Conservation (phyloP, 2,329 filamentous ascomycete genomes). For the Aspergillus ibericus region DNA sequence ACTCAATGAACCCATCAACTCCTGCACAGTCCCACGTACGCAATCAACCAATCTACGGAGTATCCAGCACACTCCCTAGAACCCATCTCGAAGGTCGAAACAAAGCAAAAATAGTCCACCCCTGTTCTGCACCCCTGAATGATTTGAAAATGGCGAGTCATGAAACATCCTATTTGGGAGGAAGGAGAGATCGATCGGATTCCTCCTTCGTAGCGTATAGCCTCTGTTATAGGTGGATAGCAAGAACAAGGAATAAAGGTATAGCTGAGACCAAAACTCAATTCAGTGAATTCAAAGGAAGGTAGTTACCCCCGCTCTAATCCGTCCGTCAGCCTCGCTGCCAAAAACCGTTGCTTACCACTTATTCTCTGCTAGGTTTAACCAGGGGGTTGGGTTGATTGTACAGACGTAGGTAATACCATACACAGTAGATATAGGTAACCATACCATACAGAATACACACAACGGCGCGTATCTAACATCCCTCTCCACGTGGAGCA, state of each 20-base stretch:
- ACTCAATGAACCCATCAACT: no score
- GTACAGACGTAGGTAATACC: not conserved
- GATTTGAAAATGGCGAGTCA: slow-evolving; percentile 4
- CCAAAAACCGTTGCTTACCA: slow-evolving; percentile 13
- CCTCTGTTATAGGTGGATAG: no score
- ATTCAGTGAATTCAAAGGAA: not conserved
- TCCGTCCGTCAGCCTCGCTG: slow-evolving; percentile 3
- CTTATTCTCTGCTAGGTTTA: no score
- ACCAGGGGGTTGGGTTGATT: not conserved
- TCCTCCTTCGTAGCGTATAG: not conserved
- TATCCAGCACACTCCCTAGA: not conserved
- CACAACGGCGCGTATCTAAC: slow-evolving; percentile 20
- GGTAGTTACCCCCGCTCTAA: not conserved
- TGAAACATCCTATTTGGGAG: not conserved
- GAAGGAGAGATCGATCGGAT: not conserved
- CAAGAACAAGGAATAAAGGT: not conserved
- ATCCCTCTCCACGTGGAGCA: slow-evolving; percentile 17
- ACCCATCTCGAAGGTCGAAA: not conserved
- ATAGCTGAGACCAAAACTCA: not conserved
- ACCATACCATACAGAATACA: not conserved
- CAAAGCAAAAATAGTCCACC: not conserved
- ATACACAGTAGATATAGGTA: no score
- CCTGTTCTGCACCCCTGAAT: not conserved
- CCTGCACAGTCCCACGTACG: not conserved
- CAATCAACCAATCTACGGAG: not conserved